Evolutionary conservation across 306 rosid species (phyloP).

Genomic region (Prunus persica): Prunus_persica_NCBIv2 NC_034009.1:22848001-22848500

Average conservation of each 20-base stretch:
- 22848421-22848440: slow-evolving; percentile 13
- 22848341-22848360: slow-evolving; percentile 27
- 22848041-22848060: not conserved
- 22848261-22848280: slow-evolving; percentile 26
- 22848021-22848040: slow-evolving; percentile 49
- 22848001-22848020: slow-evolving; percentile 58
- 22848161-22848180: slow-evolving; percentile 17
- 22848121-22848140: slow-evolving; percentile 29
- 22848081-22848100: slow-evolving; percentile 41
- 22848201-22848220: slow-evolving; percentile 35
- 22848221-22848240: slow-evolving; percentile 29
- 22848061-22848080: slow-evolving; percentile 44
- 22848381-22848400: slow-evolving; percentile 55
- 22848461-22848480: slow-evolving; percentile 35
- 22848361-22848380: slow-evolving; percentile 39
- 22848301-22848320: slow-evolving; percentile 49
- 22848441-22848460: slow-evolving; percentile 2
- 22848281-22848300: slow-evolving; percentile 30
- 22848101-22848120: slow-evolving; percentile 40
- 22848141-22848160: slow-evolving; percentile 2
- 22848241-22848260: slow-evolving; percentile 39
- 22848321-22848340: slow-evolving; percentile 44
- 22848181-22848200: slow-evolving; percentile 33
- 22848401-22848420: slow-evolving; percentile 17
- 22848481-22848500: slow-evolving; percentile 53